phyloP scores from a whole-genome alignment of 2,329 filamentous ascomycete species.

The Paramyrothecium sp. region DNA sequence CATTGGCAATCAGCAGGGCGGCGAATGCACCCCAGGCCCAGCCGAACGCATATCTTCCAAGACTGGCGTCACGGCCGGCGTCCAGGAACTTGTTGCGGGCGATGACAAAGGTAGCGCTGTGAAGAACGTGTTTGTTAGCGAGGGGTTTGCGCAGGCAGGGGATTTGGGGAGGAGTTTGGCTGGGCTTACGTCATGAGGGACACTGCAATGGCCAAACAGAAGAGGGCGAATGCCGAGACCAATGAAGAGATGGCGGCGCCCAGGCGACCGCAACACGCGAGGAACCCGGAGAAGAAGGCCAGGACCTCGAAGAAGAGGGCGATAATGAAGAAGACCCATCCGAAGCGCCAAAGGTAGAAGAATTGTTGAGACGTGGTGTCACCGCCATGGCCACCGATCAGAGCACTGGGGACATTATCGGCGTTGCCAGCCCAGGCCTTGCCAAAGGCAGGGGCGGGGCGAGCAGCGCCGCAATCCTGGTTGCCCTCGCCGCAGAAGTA shows the following conservation, averaged over 20 bases:
- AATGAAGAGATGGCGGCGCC: conserved; percentile 66
- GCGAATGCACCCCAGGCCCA: conserved; percentile 75
- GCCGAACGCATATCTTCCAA: conserved; percentile 70
- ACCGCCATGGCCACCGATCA: conserved; percentile 51
- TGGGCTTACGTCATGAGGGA: conserved; percentile 70
- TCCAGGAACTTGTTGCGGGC: conserved; percentile 65
- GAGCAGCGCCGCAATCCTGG: conserved; percentile 61
- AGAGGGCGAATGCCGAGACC: conserved; percentile 57
- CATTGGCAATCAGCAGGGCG: conserved; percentile 61
- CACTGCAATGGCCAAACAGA: conserved; percentile 67
- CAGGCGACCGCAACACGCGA: conserved; percentile 70
- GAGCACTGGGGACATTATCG: conserved; percentile 36
- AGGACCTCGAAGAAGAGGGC: conserved; percentile 73
- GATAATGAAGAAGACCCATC: conserved; percentile 89
- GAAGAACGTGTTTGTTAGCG: conserved; percentile 6
- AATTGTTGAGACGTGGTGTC: conserved; percentile 58
- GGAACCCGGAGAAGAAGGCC: conserved; percentile 65
- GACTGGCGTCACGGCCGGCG: conserved; percentile 51
- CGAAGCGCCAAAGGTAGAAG: conserved; percentile 87
- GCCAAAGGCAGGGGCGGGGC: conserved; percentile 67
- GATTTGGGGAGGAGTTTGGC: not conserved
- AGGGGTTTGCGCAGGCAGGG: not conserved
- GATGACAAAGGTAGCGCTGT: conserved; percentile 60
- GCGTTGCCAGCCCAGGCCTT: conserved; percentile 62
- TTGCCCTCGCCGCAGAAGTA: conserved; percentile 70